Evolutionary conservation across 306 rosid species (phyloP).

Genomic region (Ormosia semicastrata): DNA sequence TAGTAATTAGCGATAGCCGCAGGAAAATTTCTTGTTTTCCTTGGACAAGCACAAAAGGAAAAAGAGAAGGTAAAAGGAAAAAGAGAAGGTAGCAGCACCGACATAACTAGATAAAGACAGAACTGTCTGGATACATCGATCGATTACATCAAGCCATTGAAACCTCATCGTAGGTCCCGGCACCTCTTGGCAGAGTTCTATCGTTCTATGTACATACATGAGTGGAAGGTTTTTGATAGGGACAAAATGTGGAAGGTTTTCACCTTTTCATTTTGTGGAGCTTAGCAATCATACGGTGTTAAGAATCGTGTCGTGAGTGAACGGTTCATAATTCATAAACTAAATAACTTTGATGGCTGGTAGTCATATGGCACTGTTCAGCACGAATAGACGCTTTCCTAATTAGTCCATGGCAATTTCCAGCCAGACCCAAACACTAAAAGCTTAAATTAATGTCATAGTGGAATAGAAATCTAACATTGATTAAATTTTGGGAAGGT

Average conservation of each 20-base stretch:
- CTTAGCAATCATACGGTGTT: not conserved
- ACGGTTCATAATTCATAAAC: constrained; percentile 15
- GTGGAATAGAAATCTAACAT: not conserved
- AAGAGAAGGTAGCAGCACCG: too few species aligned
- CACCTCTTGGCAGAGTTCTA: too few species aligned
- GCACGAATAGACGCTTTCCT: not conserved
- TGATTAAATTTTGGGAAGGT: not conserved
- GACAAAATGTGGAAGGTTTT: not conserved
- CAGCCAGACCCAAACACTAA: not conserved
- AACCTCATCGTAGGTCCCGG: too few species aligned
- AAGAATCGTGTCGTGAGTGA: constrained; percentile 1
- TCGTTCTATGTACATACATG: too few species aligned
- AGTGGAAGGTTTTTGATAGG: not conserved
- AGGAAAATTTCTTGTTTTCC: too few species aligned
- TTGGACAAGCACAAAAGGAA: too few species aligned
- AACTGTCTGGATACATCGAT: too few species aligned
- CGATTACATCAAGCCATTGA: too few species aligned
- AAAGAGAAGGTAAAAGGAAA: too few species aligned
- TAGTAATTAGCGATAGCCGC: too few species aligned
- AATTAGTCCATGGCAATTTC: not conserved
- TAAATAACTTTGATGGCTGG: not conserved
- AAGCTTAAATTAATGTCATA: not conserved
- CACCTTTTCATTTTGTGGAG: not conserved
- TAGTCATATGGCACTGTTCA: not conserved
- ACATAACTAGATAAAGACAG: too few species aligned